phyloP scores from a whole-genome alignment of 495 filamentous ascomycete genomes.

The Achaetomiella virescens region DNA sequence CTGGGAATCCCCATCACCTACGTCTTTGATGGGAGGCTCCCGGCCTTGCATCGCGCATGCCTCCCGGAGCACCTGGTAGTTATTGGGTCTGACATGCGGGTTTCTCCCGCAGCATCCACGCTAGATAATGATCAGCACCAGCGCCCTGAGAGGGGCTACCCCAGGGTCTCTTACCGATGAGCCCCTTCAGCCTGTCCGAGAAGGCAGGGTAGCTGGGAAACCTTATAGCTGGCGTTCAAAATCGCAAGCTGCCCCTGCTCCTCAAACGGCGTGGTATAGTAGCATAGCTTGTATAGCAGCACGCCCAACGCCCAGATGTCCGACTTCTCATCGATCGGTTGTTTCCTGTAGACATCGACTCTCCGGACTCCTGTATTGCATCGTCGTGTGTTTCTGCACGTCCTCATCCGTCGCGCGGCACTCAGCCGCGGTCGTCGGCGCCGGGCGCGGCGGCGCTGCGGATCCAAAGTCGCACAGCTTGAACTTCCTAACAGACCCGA shows the following conservation, averaged over 20 bases:
- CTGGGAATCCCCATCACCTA: conserved; percentile 38
- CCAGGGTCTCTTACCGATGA: conserved; percentile 67
- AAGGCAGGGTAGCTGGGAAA: conserved; percentile 83
- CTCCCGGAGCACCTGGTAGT: conserved; percentile 85
- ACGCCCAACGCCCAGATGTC: conserved; percentile 98
- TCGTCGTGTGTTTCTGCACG: conserved; percentile 91
- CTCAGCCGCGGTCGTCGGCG: conserved; percentile 77
- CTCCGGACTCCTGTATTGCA: conserved; percentile 96
- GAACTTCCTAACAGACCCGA: conserved; percentile 57
- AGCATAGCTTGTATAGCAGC: conserved; percentile 94
- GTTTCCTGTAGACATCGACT: conserved; percentile 95
- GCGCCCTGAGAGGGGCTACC: not conserved
- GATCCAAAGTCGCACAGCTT: conserved; percentile 99
- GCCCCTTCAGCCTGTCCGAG: conserved; percentile 81
- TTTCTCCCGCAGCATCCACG: conserved; percentile 86
- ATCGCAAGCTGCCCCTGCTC: conserved; percentile 98
- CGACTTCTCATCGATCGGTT: conserved; percentile 97
- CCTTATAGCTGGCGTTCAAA: conserved; percentile 89
- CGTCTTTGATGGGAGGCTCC: conserved; percentile 87
- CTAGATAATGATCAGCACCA: conserved; percentile 47
- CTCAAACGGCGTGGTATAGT: conserved; percentile 98
- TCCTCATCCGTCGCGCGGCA: conserved; percentile 92
- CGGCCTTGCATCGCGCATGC: conserved; percentile 82
- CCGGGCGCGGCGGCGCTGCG: conserved; percentile 72
- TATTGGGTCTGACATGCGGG: conserved; percentile 77